These are phyloP conservation scores for Clonostachys solani DNA, from an alignment of 2,329 filamentous ascomycete genomes.

Conservation along the genomic window DNA sequence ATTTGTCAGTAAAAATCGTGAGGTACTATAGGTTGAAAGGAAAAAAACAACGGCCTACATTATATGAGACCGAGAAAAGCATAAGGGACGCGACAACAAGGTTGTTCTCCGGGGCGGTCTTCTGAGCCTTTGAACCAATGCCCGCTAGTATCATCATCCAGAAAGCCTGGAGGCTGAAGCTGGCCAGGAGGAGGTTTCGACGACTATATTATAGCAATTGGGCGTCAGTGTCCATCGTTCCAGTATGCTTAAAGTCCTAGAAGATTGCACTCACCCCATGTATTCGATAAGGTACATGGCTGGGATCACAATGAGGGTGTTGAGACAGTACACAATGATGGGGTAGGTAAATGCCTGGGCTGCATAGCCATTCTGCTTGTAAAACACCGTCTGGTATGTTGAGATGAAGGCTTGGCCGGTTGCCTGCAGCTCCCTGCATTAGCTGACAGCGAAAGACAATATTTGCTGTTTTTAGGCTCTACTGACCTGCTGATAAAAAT, in stretches of 20 bases:
- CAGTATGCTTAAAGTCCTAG: background rate
- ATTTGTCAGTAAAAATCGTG: background rate
- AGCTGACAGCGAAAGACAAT: background rate
- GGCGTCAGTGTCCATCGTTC: background rate
- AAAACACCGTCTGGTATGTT: constrained; percentile 11
- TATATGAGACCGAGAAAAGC: background rate
- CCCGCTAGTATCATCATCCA: background rate
- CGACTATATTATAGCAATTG: background rate
- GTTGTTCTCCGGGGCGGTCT: background rate
- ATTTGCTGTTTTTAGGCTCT: no score
- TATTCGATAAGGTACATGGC: constrained; percentile 7
- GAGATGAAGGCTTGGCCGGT: constrained; percentile 12
- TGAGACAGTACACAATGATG: constrained; percentile 4
- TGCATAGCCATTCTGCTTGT: constrained; percentile 9
- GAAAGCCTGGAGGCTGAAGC: constrained; percentile 1
- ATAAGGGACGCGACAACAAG: background rate
- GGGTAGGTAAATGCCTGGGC: constrained; percentile 6
- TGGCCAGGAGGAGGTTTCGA: background rate
- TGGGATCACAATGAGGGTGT: constrained; percentile 2
- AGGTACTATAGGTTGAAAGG: background rate
- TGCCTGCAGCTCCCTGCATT: constrained; percentile 1
- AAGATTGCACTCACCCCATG: constrained; percentile 3
- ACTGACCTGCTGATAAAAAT: constrained; percentile 7
- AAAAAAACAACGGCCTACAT: background rate
- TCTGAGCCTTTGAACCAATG: background rate